Evolutionary conservation across 331 rosid genomes (phyloP), one percentile per base, ranked within the genome.

Genomic region (Quercus lobata): DNA sequence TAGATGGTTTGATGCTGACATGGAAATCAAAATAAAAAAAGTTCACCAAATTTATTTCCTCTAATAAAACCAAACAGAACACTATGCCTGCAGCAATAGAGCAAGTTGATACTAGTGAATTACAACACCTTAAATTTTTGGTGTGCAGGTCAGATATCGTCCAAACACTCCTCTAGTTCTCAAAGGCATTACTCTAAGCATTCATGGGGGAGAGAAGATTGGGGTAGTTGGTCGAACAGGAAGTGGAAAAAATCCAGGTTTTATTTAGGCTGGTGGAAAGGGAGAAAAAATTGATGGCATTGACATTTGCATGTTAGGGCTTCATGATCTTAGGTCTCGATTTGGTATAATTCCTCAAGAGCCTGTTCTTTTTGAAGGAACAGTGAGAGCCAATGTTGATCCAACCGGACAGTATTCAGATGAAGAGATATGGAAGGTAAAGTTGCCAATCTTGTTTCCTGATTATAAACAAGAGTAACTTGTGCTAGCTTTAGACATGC

Each of bases 281-380:
- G 97, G 58, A 89, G 71, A 75, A 92, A 92, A 62, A 85, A 87
- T 94, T 5, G 97, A 94, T 11, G 97, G 87, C 82, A 83, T 94
- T n/a, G 97, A 94, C 82, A 92, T 82, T 63, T 65, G 87, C 8
- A 69, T 34, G 19, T 71, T 92, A 27, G 98, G 98, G 18, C 97
- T 94, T 86, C 98, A 92, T 73, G 97, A 94, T 80, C 91, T 94
- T 15, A 82, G 98, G 77, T 92, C 98, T 57, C 87, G 98, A 7
- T 92, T 94, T 3, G 97, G 98, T 34, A 94, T 91, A 84, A 94
- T 94, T 79, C 98, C 98, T 60, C 98, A 94, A 81, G 98, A 94
- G 68, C 98, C 98, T 74, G 97, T 92, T n/a, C 97, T 94, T 76
- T 94, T 94, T 46, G 93, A 94, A 83, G 98, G 98, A 74, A 94